Percentiles rank a stretch among this genome's conserved stretches.
Evolutionary conservation across 768 basidiomycete species (phyloP).

Genomic region (Lactarius akahatsu): DNA sequence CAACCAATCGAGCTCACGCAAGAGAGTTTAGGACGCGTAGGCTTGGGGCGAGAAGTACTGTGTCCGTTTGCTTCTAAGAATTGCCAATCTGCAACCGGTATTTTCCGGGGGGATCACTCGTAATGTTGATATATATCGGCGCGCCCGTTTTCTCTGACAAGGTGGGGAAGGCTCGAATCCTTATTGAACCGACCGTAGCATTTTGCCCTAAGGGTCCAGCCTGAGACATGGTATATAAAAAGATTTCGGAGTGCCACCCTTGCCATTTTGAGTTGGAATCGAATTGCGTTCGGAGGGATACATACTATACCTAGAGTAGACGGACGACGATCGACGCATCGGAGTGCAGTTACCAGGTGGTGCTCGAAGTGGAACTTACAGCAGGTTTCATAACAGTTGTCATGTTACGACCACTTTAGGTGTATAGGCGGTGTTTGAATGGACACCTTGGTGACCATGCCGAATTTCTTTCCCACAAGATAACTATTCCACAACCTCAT

Average conservation of each 20-base stretch:
- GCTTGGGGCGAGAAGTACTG: too few species aligned
- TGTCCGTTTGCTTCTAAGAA: too few species aligned
- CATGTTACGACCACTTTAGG: too few species aligned
- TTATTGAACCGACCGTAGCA: not conserved
- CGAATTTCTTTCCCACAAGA: too few species aligned
- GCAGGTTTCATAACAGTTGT: too few species aligned
- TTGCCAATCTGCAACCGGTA: too few species aligned
- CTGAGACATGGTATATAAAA: not conserved
- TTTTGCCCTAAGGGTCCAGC: not conserved
- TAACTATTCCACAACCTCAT: too few species aligned
- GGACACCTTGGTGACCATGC: too few species aligned
- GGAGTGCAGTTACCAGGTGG: not conserved
- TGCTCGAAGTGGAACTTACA: not conserved
- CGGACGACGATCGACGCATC: not conserved
- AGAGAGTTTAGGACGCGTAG: not conserved
- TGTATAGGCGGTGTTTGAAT: too few species aligned
- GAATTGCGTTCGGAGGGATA: not conserved
- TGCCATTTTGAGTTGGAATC: not conserved
- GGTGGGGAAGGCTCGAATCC: not conserved
- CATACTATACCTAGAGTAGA: not conserved
- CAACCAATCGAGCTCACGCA: not conserved
- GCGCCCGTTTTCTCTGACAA: not conserved
- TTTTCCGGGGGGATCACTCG: not conserved
- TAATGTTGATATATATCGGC: too few species aligned
- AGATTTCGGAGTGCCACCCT: not conserved